Evolutionary conservation across 441 rosid genomes (phyloP).

Genomic region (Geranium incanum): DNA sequence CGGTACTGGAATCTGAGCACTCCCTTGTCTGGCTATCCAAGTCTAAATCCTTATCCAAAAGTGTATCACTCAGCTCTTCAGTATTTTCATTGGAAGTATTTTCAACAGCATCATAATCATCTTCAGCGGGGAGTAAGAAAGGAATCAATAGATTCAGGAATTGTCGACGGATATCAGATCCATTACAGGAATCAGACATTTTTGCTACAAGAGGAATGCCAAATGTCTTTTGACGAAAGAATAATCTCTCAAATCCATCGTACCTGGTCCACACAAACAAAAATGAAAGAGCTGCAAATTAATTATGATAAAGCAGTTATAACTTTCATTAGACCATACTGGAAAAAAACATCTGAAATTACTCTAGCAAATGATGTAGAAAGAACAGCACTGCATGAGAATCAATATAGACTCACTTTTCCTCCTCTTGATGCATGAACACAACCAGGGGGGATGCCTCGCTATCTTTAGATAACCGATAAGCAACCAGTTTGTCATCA

Average conservation of each 20-base stretch:
- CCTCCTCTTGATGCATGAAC: constrained; percentile 55
- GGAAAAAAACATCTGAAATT: constrained; percentile 6
- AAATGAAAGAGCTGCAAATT: constrained; percentile 17
- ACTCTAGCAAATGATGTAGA: background rate
- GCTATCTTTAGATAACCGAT: constrained; percentile 43
- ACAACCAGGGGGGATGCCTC: constrained; percentile 44
- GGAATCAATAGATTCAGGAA: constrained; percentile 58
- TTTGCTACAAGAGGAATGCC: constrained; percentile 84
- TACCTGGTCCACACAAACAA: constrained; percentile 39
- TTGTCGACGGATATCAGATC: constrained; percentile 49
- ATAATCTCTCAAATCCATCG: constrained; percentile 44
- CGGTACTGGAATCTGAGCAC: constrained; percentile 41
- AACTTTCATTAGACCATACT: background rate
- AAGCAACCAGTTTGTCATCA: constrained; percentile 61
- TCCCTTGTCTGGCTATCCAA: constrained; percentile 29
- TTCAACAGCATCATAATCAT: constrained; percentile 24
- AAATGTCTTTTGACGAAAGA: constrained; percentile 48
- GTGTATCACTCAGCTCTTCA: constrained; percentile 18
- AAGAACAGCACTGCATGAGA: constrained; percentile 13
- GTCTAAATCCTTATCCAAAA: constrained; percentile 27
- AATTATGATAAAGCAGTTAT: constrained; percentile 13
- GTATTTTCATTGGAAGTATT: constrained; percentile 31
- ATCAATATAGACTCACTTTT: constrained; percentile 47
- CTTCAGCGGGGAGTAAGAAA: constrained; percentile 40
- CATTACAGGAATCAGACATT: constrained; percentile 39